Conservation (phyloP, 768 basidiomycete genomes). For the Galerina sulciceps region DNA sequence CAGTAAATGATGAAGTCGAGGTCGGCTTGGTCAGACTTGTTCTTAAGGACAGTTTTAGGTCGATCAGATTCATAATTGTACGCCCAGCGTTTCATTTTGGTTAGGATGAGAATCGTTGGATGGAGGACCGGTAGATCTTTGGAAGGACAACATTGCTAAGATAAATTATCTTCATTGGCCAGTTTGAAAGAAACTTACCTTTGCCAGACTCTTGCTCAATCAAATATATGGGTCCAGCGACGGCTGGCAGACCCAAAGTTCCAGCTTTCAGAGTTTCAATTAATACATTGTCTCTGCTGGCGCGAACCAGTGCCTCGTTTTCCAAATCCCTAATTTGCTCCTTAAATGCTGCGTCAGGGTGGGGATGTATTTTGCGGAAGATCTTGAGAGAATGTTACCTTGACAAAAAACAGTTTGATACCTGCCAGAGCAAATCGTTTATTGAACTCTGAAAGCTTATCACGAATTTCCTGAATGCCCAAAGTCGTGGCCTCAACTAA, state of each 20-base stretch:
- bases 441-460: conserved; percentile 22
- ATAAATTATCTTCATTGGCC: neutral
- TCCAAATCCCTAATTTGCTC: conserved; percentile 18
- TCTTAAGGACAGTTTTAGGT: conserved; percentile 27
- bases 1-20: conserved; percentile 25
- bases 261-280: conserved; percentile 28
- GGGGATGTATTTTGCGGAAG: neutral
- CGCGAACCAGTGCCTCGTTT: conserved; percentile 19
- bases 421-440: conserved; percentile 26
- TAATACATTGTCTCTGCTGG: conserved; percentile 25
- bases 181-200: conserved; percentile 7
- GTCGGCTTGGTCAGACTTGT: conserved; percentile 21
- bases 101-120: conserved; percentile 28
- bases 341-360: conserved; percentile 4
- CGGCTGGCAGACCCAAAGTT: conserved; percentile 21
- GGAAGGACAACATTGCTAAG: neutral
- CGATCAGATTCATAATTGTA: conserved; percentile 23
- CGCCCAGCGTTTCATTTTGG: conserved; percentile 34
- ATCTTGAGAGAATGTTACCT: conserved; percentile 18
- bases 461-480: conserved; percentile 20
- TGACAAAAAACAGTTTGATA: conserved; percentile 31
- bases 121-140: conserved; percentile 24
- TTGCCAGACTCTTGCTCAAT: conserved; percentile 13
- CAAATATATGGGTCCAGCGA: conserved; percentile 14
- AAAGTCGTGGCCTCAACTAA: conserved; percentile 25